These are phyloP conservation scores for Aegilops longissima DNA, from an alignment of 176 grass and related monocot species.

Conservation along the genomic window DNA sequence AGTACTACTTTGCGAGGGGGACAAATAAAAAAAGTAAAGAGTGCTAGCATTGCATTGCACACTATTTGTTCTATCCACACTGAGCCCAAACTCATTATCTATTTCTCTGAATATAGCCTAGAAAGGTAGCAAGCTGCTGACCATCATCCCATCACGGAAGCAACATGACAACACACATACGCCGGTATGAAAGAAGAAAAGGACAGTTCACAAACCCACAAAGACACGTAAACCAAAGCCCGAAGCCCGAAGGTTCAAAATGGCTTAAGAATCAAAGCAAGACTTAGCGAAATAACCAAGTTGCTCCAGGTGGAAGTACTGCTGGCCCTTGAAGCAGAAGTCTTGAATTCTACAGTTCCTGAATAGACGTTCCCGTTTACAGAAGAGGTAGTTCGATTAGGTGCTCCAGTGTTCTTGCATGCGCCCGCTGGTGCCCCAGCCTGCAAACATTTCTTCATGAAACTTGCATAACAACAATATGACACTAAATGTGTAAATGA, in stretches of 20 bases:
- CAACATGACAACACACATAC: constrained; percentile 8
- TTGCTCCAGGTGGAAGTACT: not conserved
- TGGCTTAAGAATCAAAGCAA: constrained; percentile 41
- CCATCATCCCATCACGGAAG: not conserved
- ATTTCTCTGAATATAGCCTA: constrained; percentile 12
- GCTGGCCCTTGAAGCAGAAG: constrained; percentile 37
- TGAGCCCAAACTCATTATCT: not conserved
- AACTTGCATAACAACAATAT: constrained; percentile 11
- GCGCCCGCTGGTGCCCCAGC: constrained; percentile 44
- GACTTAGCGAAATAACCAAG: constrained; percentile 24
- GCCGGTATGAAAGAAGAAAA: not conserved
- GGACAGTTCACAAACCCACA: not conserved
- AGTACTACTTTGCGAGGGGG: not conserved
- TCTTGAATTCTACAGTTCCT: constrained; percentile 69
- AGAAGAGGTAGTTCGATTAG: constrained; percentile 41
- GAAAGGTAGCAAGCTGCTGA: constrained; percentile 16
- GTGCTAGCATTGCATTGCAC: not conserved
- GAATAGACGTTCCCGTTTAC: constrained; percentile 61
- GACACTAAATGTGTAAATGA: not conserved
- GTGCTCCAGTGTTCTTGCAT: constrained; percentile 53
- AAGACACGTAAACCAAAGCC: constrained; percentile 15
- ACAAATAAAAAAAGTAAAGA: too few relatives aligned
- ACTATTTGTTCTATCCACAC: not conserved
- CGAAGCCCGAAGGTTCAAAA: constrained; percentile 27
- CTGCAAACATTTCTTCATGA: constrained; percentile 39